Base-by-base conservation (phyloP, 2,329 filamentous ascomycete species). In the Penicillium olsonii region DNA sequence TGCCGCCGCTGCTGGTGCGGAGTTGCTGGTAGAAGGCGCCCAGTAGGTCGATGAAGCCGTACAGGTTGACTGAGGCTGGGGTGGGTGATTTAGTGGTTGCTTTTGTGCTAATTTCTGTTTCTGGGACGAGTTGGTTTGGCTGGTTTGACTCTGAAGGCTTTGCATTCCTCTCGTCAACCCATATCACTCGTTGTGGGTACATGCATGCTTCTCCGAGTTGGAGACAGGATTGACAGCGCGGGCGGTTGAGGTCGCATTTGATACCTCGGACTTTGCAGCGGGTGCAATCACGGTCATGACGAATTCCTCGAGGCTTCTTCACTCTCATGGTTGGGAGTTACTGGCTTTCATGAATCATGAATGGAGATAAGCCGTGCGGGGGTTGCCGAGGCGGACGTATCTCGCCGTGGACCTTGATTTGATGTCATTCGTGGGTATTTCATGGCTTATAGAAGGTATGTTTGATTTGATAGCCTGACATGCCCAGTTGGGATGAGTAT, bases 211-310 rank as follows among this genome's bases (percentile, higher is more conserved):
- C 41, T 26, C 52, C 56, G 18, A 38, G 31, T 35, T 61, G 54
- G 33, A 58, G 50, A 37, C 63, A 67, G 17, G 54, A 53, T 18
- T 59, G 57, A 37, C 64, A 67, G 24, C 60, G 53, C 2, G 64
- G 64, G 7, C 64, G 56, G 37, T 67, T 67, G 2, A 67, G 43
- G 52, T 67, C 64, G 40, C 64, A 67, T 40, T 67, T 67, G 49
- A 65, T 50, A 24, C 56, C 53, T 26, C 58, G 55, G 18, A 22
- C 40, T 38, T 61, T 60, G 45, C 64, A 67, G 38, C 48, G 61
- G 35, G 52, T 35, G 37, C 64, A 67, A 39, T 67, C 59, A 15
- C 64, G 61, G 50, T 67, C 64, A 27, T 60, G 56, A 7, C 64
- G 60, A n/a, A 67, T 64, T 2, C 64, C 63, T 11, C 64, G 60